phyloP scores from a whole-genome alignment of 176 grass and related monocot genomes.

The Themeda triandra region DNA sequence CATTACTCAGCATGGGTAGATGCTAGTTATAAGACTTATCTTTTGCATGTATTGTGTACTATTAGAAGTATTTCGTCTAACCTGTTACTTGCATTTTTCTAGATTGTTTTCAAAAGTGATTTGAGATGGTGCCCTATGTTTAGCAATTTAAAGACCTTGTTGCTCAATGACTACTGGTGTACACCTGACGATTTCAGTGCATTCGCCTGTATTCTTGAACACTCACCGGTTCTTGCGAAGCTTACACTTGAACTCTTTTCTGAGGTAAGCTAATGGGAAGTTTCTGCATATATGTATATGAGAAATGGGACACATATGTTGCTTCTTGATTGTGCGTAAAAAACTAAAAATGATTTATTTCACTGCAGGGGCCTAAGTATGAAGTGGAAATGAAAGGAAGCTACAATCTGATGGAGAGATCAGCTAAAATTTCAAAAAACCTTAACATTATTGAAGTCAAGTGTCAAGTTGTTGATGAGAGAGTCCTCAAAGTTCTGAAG shows the following conservation, averaged over 20 bases:
- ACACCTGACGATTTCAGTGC: too few relatives aligned
- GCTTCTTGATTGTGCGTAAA: background rate
- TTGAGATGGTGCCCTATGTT: background rate
- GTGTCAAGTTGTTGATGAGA: background rate
- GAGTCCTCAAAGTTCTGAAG: background rate
- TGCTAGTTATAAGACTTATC: background rate
- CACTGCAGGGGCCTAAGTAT: background rate
- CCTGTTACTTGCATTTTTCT: background rate
- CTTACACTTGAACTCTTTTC: background rate
- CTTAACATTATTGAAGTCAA: background rate
- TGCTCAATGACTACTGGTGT: too few relatives aligned
- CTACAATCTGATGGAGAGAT: background rate
- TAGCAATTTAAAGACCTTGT: too few relatives aligned
- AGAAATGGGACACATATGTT: too few relatives aligned
- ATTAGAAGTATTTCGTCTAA: background rate
- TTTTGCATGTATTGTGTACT: background rate
- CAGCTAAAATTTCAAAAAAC: background rate
- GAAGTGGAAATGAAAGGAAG: background rate
- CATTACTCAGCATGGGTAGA: background rate
- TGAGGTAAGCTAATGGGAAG: background rate
- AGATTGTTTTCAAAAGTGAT: background rate
- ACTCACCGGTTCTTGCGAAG: too few relatives aligned
- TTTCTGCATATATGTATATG: background rate
- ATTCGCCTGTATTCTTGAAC: too few relatives aligned
- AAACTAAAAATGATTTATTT: background rate